A percentile compares a stretch with the other conserved stretches of the same genome.
Evolutionary conservation across 179 eudicot genomes (phyloP).

Genomic region (Kewa caespitosa): DNA sequence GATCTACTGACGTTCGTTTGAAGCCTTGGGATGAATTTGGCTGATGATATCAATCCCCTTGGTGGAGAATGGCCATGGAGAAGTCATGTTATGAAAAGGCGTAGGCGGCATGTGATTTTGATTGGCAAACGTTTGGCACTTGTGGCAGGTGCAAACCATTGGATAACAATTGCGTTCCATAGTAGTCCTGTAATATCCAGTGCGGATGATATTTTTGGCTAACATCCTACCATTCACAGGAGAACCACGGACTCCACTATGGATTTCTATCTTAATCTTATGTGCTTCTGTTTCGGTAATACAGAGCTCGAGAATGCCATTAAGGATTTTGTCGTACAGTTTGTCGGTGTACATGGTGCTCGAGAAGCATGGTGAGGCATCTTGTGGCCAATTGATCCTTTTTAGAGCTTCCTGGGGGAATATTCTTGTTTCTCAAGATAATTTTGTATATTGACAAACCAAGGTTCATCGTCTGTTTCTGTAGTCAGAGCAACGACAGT

Average conservation of each 20-base stretch:
- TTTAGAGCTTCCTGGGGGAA: not conserved
- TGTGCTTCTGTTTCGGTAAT: not conserved
- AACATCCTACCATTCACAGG: not conserved
- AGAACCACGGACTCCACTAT: too few species aligned
- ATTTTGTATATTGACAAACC: not conserved
- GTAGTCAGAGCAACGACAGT: too few species aligned
- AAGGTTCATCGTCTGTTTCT: not conserved
- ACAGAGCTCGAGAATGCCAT: not conserved
- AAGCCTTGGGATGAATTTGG: slow-evolving; percentile 10
- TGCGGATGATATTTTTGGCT: not conserved
- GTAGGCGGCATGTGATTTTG: not conserved
- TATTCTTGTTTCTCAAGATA: not conserved
- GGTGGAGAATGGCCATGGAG: slow-evolving; percentile 6
- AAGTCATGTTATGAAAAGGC: not conserved
- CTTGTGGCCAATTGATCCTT: not conserved
- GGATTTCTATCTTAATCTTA: not conserved
- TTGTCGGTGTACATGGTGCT: not conserved
- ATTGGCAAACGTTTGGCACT: not conserved
- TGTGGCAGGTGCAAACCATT: not conserved
- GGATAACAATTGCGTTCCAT: not conserved
- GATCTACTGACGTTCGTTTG: slow-evolving; percentile 16
- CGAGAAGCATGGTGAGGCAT: not conserved
- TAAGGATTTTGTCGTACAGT: not conserved
- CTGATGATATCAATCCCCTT: slow-evolving; percentile 19
- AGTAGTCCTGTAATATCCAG: not conserved